phyloP scores from a whole-genome alignment of 2,329 filamentous ascomycete species.

The Penicillium sp. region DNA sequence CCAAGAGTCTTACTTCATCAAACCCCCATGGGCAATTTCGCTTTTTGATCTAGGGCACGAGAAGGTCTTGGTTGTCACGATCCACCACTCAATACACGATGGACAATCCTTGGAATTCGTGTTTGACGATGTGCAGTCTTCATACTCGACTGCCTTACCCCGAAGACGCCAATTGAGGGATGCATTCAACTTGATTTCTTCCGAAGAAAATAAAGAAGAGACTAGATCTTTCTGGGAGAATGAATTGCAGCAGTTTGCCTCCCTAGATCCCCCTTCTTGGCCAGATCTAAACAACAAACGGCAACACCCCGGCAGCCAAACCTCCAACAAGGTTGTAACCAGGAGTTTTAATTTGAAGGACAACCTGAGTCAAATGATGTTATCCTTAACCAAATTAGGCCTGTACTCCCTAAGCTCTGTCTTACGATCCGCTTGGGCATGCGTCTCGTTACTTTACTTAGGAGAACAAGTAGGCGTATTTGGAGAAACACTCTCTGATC shows the following conservation, averaged over 20 bases:
- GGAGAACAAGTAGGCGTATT: slow-evolving; percentile 26
- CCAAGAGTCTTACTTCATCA: slow-evolving; percentile 25
- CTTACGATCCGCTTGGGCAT: slow-evolving; percentile 28
- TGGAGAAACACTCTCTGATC: slow-evolving; percentile 30
- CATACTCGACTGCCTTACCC: slow-evolving; percentile 4
- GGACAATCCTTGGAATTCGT: slow-evolving; percentile 12
- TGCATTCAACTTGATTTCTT: slow-evolving; percentile 23
- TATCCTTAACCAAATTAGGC: slow-evolving; percentile 20
- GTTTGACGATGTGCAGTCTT: slow-evolving; percentile 9
- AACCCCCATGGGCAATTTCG: slow-evolving; percentile 37
- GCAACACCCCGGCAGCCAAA: slow-evolving; percentile 12
- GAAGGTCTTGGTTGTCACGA: slow-evolving; percentile 26
- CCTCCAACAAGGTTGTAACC: slow-evolving; percentile 18
- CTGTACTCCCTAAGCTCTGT: slow-evolving; percentile 27
- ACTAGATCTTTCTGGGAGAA: slow-evolving; percentile 24
- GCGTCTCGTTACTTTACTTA: slow-evolving; percentile 25
- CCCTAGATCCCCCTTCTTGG: slow-evolving; percentile 23
- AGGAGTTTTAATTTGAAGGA: slow-evolving; percentile 18
- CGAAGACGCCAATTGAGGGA: slow-evolving; percentile 25
- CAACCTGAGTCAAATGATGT: slow-evolving; percentile 18
- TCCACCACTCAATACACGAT: slow-evolving; percentile 8
- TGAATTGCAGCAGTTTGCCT: slow-evolving; percentile 21
- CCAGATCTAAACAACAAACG: slow-evolving; percentile 25
- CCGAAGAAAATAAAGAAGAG: slow-evolving; percentile 14
- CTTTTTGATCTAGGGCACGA: slow-evolving; percentile 24